A percentile compares a stretch with the other conserved stretches of the same genome.
Conservation (phyloP, 768 basidiomycete species). For the Crucibulum laeve region DNA sequence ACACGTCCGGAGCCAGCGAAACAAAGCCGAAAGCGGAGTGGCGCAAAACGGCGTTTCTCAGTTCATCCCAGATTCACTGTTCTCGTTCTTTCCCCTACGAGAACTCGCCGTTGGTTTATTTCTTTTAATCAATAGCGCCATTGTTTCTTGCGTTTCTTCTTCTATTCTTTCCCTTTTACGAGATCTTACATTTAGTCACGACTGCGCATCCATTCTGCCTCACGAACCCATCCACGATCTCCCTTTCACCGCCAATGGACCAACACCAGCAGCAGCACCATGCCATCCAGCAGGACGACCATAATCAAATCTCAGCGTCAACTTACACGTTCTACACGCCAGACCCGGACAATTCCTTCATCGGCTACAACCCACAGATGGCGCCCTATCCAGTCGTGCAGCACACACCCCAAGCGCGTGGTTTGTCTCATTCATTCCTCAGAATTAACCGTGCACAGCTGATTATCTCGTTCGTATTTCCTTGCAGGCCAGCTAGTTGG, state of each 20-base stretch:
- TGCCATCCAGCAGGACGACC: conserved; percentile 42
- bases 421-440: conserved; percentile 30
- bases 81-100: conserved; percentile 18
- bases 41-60: no score
- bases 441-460: conserved; percentile 60
- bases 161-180: conserved; percentile 28
- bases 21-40: no score
- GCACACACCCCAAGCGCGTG: conserved; percentile 68
- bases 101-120: conserved; percentile 13
- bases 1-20: no score
- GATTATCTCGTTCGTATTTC: conserved; percentile 51
- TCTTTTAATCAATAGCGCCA: conserved; percentile 16
- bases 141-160: conserved; percentile 29
- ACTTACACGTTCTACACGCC: conserved; percentile 48
- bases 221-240: conserved; percentile 23
- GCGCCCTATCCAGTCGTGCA: conserved; percentile 54
- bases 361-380: conserved; percentile 51
- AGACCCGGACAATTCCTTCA: conserved; percentile 54
- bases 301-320: conserved; percentile 33
- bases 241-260: conserved; percentile 35
- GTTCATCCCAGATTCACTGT: conserved; percentile 8
- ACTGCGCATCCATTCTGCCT: conserved; percentile 12
- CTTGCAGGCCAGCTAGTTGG: conserved; percentile 59
- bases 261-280: conserved; percentile 43
- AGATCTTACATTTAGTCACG: conserved; percentile 26